Evolutionary conservation across 2,329 filamentous ascomycete genomes (phyloP).

Genomic region (Tolypocladium capitatum): DNA sequence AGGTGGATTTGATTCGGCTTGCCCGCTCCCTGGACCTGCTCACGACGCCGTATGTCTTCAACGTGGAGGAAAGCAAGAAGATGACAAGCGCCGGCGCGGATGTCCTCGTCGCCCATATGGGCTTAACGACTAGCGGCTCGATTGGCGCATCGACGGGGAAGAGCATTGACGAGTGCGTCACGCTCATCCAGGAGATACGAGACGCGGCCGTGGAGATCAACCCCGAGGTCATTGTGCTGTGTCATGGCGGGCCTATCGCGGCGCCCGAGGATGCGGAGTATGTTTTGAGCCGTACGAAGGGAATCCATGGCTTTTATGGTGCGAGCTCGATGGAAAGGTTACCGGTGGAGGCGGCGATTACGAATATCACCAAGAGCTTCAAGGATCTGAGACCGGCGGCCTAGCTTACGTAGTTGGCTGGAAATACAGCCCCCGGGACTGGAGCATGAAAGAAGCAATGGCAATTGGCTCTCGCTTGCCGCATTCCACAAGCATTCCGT

Average conservation of each 20-base stretch:
- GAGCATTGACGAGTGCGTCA: constrained; percentile 50
- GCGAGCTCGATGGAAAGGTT: constrained; percentile 58
- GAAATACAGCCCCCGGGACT: no score
- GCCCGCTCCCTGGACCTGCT: constrained; percentile 47
- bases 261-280: constrained; percentile 49
- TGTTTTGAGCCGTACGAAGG: constrained; percentile 44
- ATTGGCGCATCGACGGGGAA: constrained; percentile 52
- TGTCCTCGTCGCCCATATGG: constrained; percentile 56
- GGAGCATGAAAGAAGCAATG: no score
- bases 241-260: constrained; percentile 57
- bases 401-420: no score
- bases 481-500: no score
- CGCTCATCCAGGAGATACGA: constrained; percentile 47
- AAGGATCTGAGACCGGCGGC: constrained; percentile 1
- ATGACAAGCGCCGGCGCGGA: constrained; percentile 56
- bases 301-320: constrained; percentile 60
- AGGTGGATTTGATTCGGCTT: constrained; percentile 52
- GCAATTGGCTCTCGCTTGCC: no score
- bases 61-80: constrained; percentile 41
- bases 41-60: constrained; percentile 60
- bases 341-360: constrained; percentile 55
- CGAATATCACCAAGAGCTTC: constrained; percentile 20
- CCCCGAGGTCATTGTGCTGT: constrained; percentile 50
- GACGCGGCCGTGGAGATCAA: constrained; percentile 45
- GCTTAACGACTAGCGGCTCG: constrained; percentile 48